Base-by-base conservation (phyloP, 495 filamentous ascomycete species). In the Aspergillus ellipticus region DNA sequence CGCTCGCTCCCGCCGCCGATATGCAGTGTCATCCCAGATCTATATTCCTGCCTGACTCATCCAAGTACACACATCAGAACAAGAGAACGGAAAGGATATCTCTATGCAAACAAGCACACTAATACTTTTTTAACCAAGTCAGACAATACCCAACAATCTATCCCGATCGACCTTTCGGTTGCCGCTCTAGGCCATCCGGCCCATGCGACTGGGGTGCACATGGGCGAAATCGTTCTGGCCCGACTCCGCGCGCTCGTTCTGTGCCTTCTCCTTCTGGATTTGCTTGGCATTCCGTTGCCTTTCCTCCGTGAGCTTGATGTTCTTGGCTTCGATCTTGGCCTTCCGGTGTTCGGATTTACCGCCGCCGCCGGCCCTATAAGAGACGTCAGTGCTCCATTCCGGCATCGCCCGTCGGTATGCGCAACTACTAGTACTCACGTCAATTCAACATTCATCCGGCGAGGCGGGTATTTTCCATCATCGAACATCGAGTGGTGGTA, bases 381-480 rank as follows among this genome's bases (percentile, higher is more conserved):
- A 24, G 21, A 24, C 9, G 28, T 51, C 52, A 52, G 33, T 43
- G 9, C 19, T 70, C 41, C 64, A 54, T 59, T 28, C 24, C 37
- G 33, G 22, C 45, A 49, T 9, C 19, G 33, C n/a, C 10, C 21
- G 39, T 17, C 41, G 22, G 20, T 4, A 31, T 35, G 24, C 28
- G 43, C 46, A 17, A 15, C 19, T 15, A 46, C 16, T 10, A n/a
- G n/a, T 42, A 81, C 83, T 64, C 71, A 90, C 83, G 90, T 97
- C 57, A 98, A 75, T 72, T 98, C 94, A 33, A 96, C 89, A 66
- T 96, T 97, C 56, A 98, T 92, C 72, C 87, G 86, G 58, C 85
- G 70, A 47, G 78, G 66, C 6, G 80, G 75, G 54, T 75, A 78
- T 51, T 75, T 77, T 35, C 82, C 84, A 61, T 90, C 88, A 56